Evolutionary conservation across 2,329 filamentous ascomycete genomes (phyloP).

Genomic region (Fragosphaeria purpurea): DNA sequence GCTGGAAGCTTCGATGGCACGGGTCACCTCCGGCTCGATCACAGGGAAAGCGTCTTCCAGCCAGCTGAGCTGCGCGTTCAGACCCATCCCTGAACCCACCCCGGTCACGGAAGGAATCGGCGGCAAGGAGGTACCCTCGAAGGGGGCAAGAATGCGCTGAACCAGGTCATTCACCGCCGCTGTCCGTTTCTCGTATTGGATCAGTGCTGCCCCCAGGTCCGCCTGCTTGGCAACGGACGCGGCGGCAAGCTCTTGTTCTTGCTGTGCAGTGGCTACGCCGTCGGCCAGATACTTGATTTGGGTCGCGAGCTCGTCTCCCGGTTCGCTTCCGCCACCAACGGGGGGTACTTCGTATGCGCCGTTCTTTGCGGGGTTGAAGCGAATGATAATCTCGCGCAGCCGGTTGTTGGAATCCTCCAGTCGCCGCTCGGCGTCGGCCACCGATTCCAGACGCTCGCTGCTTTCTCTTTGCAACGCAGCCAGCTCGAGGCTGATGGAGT

Average conservation of each 20-base stretch:
- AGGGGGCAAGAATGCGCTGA: constrained; percentile 40
- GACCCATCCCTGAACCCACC: constrained; percentile 41
- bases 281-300: constrained; percentile 65
- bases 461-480: constrained; percentile 26
- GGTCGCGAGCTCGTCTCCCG: constrained; percentile 36
- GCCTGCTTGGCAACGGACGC: constrained; percentile 13
- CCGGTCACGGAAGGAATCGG: constrained; percentile 49
- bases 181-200: constrained; percentile 45
- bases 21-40: constrained; percentile 34
- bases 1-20: constrained; percentile 22
- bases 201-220: constrained; percentile 17
- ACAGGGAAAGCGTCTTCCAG: constrained; percentile 50
- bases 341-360: constrained; percentile 35
- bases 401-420: constrained; percentile 59
- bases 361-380: constrained; percentile 48
- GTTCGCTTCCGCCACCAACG: constrained; percentile 25
- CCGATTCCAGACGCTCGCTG: constrained; percentile 34
- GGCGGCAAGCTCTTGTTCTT: constrained; percentile 36
- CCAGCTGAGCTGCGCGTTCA: constrained; percentile 61
- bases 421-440: constrained; percentile 53
- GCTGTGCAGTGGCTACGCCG: constrained; percentile 49
- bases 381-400: constrained; percentile 56
- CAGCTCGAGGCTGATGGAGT: constrained; percentile 25
- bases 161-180: constrained; percentile 55
- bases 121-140: constrained; percentile 28